Conservation (phyloP, 2,329 filamentous ascomycete genomes). For the Blastomyces gilchristii region DNA sequence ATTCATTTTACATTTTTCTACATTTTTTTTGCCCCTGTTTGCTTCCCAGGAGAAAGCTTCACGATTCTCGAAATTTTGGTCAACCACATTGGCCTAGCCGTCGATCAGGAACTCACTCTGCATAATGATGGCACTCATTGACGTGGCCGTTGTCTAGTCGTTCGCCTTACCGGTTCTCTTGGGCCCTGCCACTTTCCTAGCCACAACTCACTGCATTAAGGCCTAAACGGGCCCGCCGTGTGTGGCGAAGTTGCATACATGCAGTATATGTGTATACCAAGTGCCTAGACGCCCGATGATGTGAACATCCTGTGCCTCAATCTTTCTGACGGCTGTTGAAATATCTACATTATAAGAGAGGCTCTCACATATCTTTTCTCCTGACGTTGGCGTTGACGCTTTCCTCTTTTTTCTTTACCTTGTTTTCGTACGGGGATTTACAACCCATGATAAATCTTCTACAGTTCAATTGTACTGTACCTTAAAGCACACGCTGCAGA, state of each 20-base stretch:
- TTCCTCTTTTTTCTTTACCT: background rate
- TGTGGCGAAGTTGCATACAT: constrained; percentile 14
- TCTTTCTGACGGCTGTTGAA: background rate
- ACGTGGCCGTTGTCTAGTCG: constrained; percentile 23
- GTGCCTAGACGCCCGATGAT: background rate
- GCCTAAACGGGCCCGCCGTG: constrained; percentile 6
- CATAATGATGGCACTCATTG: constrained; percentile 15
- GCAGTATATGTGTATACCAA: constrained; percentile 7
- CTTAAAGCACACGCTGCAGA: background rate
- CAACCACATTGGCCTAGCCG: background rate
- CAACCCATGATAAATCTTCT: background rate
- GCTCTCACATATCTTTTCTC: constrained; percentile 3
- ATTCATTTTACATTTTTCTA: background rate
- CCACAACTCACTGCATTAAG: constrained; percentile 8
- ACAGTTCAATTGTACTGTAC: background rate
- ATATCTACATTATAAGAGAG: background rate
- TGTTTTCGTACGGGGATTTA: background rate
- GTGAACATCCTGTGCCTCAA: background rate
- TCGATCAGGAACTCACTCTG: background rate
- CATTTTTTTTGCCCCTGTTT: background rate
- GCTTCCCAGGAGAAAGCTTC: background rate
- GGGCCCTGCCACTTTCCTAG: constrained; percentile 7
- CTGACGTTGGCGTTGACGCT: background rate
- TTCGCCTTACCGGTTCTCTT: background rate
- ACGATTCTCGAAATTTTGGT: background rate